phyloP scores from a whole-genome alignment of 2,329 filamentous ascomycete genomes.

The Tolypocladium amazonense region DNA sequence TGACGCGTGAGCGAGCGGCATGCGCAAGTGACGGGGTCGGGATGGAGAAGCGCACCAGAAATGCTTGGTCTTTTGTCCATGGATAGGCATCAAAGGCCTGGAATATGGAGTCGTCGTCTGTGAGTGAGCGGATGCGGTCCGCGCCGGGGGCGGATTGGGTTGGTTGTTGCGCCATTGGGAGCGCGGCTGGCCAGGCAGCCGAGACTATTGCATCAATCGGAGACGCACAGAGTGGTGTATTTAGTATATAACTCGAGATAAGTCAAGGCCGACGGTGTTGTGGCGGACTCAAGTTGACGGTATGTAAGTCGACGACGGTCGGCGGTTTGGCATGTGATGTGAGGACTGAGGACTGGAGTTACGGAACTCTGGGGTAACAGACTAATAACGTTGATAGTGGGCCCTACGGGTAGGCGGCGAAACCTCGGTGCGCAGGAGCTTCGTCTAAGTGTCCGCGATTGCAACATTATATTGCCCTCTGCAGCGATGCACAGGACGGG shows the following conservation, averaged over 20 bases:
- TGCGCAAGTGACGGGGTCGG: background rate
- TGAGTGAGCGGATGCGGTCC: constrained; percentile 27
- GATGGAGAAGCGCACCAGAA: constrained; percentile 38
- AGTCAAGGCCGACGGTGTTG: background rate
- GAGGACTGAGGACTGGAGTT: background rate
- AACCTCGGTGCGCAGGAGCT: background rate
- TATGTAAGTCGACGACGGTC: background rate
- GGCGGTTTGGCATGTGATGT: background rate
- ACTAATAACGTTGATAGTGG: background rate
- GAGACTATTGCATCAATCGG: background rate
- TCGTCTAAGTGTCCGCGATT: background rate
- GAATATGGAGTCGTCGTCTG: constrained; percentile 36
- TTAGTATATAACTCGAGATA: too few relatives aligned
- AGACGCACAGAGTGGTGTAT: background rate
- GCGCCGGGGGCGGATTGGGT: constrained; percentile 9
- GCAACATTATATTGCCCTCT: background rate
- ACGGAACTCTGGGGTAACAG: background rate
- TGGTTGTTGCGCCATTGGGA: background rate
- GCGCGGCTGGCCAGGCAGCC: background rate
- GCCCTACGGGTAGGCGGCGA: background rate
- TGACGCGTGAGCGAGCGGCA: background rate
- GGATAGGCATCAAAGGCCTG: constrained; percentile 53
- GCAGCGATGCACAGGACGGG: background rate
- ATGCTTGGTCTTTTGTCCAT: constrained; percentile 58
- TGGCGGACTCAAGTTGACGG: background rate